Conservation (phyloP, 345 rosid genomes). For the Tarenaya hassleriana region DNA sequence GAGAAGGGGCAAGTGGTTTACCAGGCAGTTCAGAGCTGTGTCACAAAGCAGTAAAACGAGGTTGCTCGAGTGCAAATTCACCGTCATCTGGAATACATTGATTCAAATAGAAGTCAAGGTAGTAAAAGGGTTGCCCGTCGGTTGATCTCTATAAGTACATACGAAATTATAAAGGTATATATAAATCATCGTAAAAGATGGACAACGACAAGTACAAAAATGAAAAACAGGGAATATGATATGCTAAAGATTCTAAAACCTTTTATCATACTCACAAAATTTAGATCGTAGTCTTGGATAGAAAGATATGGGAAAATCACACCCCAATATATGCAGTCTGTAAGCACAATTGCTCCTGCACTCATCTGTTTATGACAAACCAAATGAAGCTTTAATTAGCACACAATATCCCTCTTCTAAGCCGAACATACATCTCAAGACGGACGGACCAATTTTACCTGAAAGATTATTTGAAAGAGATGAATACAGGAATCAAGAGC, state of each 20-base stretch:
- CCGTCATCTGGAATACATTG: constrained; percentile 44
- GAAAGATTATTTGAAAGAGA: constrained; percentile 57
- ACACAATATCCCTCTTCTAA: not conserved
- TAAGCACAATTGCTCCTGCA: constrained; percentile 63
- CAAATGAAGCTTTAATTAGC: not conserved
- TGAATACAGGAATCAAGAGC: constrained; percentile 26
- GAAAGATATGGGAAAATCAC: constrained; percentile 60
- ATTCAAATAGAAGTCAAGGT: not conserved
- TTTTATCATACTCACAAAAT: constrained; percentile 42
- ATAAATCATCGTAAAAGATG: not conserved
- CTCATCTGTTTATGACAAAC: constrained; percentile 34
- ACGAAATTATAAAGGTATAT: not conserved
- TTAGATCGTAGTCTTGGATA: constrained; percentile 38
- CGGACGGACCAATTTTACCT: constrained; percentile 32
- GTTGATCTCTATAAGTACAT: not conserved
- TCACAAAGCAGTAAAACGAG: constrained; percentile 51
- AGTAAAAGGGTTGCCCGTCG: too few relatives aligned
- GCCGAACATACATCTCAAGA: not conserved
- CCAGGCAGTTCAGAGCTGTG: constrained; percentile 54
- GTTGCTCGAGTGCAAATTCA: constrained; percentile 58
- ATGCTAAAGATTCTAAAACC: too few relatives aligned
- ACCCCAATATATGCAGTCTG: constrained; percentile 57
- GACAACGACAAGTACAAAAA: not conserved
- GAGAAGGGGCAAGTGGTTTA: constrained; percentile 14
- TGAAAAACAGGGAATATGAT: too few relatives aligned